Percentiles rank a stretch among this genome's conserved stretches.
Evolutionary conservation across 768 basidiomycete genomes (phyloP).

Genomic region (Calvatia gigantea): DNA sequence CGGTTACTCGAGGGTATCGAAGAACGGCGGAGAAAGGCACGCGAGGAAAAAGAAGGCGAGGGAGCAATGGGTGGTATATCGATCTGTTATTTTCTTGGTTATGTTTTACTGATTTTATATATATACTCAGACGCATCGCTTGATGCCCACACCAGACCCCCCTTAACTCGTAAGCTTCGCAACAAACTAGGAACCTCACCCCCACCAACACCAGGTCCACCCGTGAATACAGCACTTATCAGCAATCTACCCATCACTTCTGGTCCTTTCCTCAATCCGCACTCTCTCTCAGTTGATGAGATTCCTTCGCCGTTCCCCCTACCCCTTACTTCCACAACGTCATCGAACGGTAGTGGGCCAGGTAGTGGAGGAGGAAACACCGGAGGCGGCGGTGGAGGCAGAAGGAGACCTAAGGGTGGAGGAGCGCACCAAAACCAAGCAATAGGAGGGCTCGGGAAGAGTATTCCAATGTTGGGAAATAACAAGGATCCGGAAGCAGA

Average conservation of each 20-base stretch:
- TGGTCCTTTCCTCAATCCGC: slow-evolving; percentile 73
- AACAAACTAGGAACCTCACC: slow-evolving; percentile 79
- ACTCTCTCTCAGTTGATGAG: slow-evolving; percentile 83
- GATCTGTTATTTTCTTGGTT: slow-evolving; percentile 7
- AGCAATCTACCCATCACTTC: slow-evolving; percentile 58
- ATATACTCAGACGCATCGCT: slow-evolving; percentile 56
- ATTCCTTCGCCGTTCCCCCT: slow-evolving; percentile 65
- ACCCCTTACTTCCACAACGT: slow-evolving; percentile 21
- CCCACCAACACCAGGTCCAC: slow-evolving; percentile 64
- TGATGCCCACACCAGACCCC: slow-evolving; percentile 73
- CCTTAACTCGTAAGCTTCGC: slow-evolving; percentile 80
- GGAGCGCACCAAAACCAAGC: slow-evolving; percentile 56
- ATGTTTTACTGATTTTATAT: slow-evolving; percentile 6
- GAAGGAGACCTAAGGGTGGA: slow-evolving; percentile 51
- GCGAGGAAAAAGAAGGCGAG: slow-evolving; percentile 89
- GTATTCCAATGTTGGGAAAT: slow-evolving; percentile 48
- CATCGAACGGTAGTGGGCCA: slow-evolving; percentile 15
- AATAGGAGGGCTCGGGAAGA: slow-evolving; percentile 73
- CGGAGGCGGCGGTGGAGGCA: slow-evolving; percentile 30
- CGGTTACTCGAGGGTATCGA: slow-evolving; percentile 82
- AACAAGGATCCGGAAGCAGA: slow-evolving; percentile 73
- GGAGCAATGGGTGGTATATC: slow-evolving; percentile 66
- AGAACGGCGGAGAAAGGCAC: slow-evolving; percentile 70
- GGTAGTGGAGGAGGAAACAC: slow-evolving; percentile 18
- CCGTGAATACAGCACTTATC: slow-evolving; percentile 32